These are phyloP conservation scores for Vicia sativa DNA, from an alignment of 306 rosid species.

Conservation along the genomic window DNA sequence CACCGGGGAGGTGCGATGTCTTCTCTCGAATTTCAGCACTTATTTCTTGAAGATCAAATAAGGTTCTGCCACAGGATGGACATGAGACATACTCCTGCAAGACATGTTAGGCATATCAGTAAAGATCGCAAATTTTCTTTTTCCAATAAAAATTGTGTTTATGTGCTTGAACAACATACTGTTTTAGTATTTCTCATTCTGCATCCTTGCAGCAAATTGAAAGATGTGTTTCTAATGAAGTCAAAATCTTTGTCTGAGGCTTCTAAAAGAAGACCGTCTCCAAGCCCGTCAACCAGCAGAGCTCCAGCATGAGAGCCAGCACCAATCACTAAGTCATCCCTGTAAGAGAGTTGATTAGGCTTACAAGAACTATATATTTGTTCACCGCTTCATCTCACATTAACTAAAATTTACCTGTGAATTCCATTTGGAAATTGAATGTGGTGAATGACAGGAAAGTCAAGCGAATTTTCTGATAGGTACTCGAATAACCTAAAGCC, in stretches of 20 bases:
- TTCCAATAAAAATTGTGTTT: constrained; percentile 12
- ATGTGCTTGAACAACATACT: constrained; percentile 47
- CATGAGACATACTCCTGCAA: constrained; percentile 97
- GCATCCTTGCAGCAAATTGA: constrained; percentile 98
- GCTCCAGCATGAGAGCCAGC: constrained; percentile 93
- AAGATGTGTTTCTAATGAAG: constrained; percentile 85
- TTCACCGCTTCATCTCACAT: constrained; percentile 16
- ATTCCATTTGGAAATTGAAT: constrained; percentile 80
- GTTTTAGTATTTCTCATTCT: constrained; percentile 98
- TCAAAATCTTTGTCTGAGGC: constrained; percentile 87
- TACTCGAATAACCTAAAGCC: constrained; percentile 76
- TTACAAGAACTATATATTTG: constrained; percentile 21
- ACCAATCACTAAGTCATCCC: constrained; percentile 92
- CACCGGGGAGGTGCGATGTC: constrained; percentile 95
- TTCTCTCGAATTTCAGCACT: constrained; percentile 94
- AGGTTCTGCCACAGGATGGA: constrained; percentile 99
- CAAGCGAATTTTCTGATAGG: constrained; percentile 68
- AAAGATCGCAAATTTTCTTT: not conserved
- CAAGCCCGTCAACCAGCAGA: constrained; percentile 96
- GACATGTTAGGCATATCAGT: constrained; percentile 29
- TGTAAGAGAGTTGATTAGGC: constrained; percentile 41
- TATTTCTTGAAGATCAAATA: constrained; percentile 96
- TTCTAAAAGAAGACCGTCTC: constrained; percentile 88
- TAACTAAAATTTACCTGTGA: constrained; percentile 64
- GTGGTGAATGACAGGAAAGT: constrained; percentile 92